Evolutionary conservation across 2,329 filamentous ascomycete genomes (phyloP).

Genomic region (Fusarium multiceps): DNA sequence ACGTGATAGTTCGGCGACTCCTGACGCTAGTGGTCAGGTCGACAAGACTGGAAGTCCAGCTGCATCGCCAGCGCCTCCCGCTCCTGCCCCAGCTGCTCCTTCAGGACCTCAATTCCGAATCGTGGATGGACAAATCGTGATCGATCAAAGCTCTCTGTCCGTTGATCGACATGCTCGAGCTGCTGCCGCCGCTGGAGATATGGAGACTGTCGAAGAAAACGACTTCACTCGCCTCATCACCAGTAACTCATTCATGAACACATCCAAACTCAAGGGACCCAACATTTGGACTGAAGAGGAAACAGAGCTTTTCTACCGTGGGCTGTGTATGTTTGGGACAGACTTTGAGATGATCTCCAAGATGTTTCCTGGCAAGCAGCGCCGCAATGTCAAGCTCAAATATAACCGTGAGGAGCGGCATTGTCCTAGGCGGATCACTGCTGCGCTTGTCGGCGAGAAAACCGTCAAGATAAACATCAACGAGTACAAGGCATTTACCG

Average conservation of each 20-base stretch:
- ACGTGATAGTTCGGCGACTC: conserved; percentile 40
- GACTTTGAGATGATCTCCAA: conserved; percentile 84
- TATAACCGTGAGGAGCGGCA: conserved; percentile 82
- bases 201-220: conserved; percentile 78
- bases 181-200: conserved; percentile 60
- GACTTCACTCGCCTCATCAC: conserved; percentile 80
- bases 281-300: conserved; percentile 77
- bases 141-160: conserved; percentile 74
- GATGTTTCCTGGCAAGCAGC: conserved; percentile 78
- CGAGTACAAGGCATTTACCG: conserved; percentile 67
- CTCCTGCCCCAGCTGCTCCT: conserved; percentile 45
- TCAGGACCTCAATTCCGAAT: conserved; percentile 69
- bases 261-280: conserved; percentile 70
- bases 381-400: conserved; percentile 82
- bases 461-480: conserved; percentile 68
- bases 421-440: conserved; percentile 71
- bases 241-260: conserved; percentile 71
- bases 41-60: conserved; percentile 42
- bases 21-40: conserved; percentile 28
- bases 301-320: conserved; percentile 81
- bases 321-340: conserved; percentile 80
- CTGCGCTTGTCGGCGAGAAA: conserved; percentile 70
- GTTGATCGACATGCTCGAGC: conserved; percentile 76
- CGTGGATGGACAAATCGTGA: conserved; percentile 77
- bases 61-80: conserved; percentile 40